phyloP scores from a whole-genome alignment of 2,329 filamentous ascomycete genomes.

The Scleromitrula shiraiana region DNA sequence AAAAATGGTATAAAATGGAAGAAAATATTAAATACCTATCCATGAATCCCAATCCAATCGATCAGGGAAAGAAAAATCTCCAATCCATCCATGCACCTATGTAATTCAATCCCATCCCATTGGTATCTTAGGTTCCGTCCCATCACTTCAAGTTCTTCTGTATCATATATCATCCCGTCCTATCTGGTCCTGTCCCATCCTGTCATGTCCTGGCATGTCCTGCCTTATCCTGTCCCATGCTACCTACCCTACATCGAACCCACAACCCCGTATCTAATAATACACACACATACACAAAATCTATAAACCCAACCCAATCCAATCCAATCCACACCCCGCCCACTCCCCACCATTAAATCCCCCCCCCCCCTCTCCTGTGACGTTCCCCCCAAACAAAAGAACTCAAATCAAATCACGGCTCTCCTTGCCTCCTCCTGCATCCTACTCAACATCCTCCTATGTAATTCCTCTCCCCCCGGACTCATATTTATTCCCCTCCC shows the following conservation, averaged over 20 bases:
- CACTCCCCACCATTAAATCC: background rate
- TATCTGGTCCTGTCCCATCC: background rate
- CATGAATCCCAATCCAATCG: background rate
- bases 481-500: constrained; percentile 46
- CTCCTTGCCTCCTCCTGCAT: constrained; percentile 7
- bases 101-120: background rate
- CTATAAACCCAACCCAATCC: background rate
- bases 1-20: too few species aligned
- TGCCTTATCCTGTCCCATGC: background rate
- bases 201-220: background rate
- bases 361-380: too few species aligned
- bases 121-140: too few species aligned
- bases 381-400: too few species aligned
- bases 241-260: background rate
- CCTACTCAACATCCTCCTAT: constrained; percentile 46
- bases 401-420: background rate
- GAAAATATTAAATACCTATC: too few species aligned
- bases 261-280: background rate
- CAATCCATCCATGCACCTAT: background rate
- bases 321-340: background rate
- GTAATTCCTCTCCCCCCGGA: background rate
- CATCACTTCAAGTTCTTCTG: background rate
- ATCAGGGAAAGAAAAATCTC: too few species aligned
- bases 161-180: background rate
- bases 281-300: background rate